Conservation (phyloP, 768 basidiomycete genomes). For the Agrocybe praecox region DNA sequence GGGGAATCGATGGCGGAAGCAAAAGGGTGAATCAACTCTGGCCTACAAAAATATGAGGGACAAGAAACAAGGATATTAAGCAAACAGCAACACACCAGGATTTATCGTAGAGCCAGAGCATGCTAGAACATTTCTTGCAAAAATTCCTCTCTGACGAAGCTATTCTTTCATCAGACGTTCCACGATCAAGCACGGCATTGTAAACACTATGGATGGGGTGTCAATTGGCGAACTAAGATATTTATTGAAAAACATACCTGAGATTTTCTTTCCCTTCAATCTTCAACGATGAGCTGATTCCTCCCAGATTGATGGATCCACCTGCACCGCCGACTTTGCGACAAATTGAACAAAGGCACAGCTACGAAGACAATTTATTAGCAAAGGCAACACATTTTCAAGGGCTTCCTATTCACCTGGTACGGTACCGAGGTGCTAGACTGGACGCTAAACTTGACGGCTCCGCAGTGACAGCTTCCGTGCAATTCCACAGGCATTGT, state of each 20-base stretch:
- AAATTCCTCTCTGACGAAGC: constrained; percentile 64
- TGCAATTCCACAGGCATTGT: constrained; percentile 60
- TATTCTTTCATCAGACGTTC: constrained; percentile 45
- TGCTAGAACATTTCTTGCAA: constrained; percentile 62
- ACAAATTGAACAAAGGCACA: constrained; percentile 72
- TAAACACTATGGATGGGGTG: constrained; percentile 48
- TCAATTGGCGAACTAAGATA: neutral
- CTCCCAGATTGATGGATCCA: constrained; percentile 70
- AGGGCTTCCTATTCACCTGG: constrained; percentile 41
- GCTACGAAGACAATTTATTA: constrained; percentile 27
- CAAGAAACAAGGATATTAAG: neutral
- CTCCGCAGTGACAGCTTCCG: constrained; percentile 58
- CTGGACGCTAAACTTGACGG: constrained; percentile 46
- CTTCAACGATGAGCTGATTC: constrained; percentile 48
- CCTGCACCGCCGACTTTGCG: constrained; percentile 70
- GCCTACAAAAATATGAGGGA: constrained; percentile 39
- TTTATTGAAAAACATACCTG: constrained; percentile 35
- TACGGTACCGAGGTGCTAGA: constrained; percentile 67
- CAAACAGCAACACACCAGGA: constrained; percentile 42
- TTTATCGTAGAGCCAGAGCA: constrained; percentile 68
- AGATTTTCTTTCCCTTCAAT: constrained; percentile 58
- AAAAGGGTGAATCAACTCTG: constrained; percentile 66
- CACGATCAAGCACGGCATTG: constrained; percentile 62
- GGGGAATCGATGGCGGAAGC: constrained; percentile 68
- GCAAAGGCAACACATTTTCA: neutral